Conservation (phyloP, 2,329 filamentous ascomycete species). For the Leptographium radiaticola region DNA sequence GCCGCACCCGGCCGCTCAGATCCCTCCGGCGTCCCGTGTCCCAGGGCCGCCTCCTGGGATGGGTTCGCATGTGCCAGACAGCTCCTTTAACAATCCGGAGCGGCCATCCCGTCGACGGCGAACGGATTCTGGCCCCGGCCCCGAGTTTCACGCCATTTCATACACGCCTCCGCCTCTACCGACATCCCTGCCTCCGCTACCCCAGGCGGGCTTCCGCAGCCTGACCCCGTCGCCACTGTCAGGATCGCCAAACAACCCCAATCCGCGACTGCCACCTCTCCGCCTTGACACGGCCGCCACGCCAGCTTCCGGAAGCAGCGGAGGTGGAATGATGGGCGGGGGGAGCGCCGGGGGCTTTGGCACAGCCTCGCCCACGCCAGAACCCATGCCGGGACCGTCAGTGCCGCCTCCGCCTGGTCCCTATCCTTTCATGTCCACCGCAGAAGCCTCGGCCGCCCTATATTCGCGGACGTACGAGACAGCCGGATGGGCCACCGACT, state of each 20-base stretch:
- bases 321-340: constrained; percentile 11
- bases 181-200: constrained; percentile 2
- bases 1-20: constrained; percentile 4
- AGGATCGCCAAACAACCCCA: constrained; percentile 5
- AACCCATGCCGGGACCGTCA: constrained; percentile 1
- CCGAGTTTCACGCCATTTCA: constrained; percentile 3
- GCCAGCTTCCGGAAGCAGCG: constrained; percentile 13
- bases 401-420: constrained; percentile 1
- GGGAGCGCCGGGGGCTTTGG: constrained; percentile 12
- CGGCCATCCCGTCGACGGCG: constrained; percentile 9
- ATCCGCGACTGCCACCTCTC: constrained; percentile 6
- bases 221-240: constrained; percentile 9
- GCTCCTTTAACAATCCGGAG: constrained; percentile 8
- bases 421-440: not conserved
- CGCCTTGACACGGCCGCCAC: constrained; percentile 12
- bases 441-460: not conserved
- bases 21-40: not conserved
- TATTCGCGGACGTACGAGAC: constrained; percentile 13
- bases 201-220: constrained; percentile 2
- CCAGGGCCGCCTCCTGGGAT: constrained; percentile 12
- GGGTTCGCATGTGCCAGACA: constrained; percentile 11
- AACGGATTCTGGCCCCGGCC: constrained; percentile 7
- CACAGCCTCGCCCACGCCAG: constrained; percentile 5
- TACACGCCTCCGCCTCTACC: not conserved
- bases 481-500: constrained; percentile 8